Conservation (phyloP, 768 basidiomycete genomes). For the Boletus rubescentipes region DNA sequence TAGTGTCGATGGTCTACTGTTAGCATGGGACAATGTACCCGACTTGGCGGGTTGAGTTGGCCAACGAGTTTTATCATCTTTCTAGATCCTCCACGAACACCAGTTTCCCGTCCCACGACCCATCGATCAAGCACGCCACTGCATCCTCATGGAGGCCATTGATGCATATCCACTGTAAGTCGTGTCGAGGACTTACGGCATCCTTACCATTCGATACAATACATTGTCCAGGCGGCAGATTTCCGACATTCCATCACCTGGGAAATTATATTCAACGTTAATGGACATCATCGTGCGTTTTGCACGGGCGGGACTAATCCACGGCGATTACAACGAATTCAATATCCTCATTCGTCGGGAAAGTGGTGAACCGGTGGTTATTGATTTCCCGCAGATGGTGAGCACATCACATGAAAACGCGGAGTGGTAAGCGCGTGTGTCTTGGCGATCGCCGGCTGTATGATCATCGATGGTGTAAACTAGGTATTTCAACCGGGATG, state of each 20-base stretch:
- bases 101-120: slow-evolving; percentile 92
- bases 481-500: slow-evolving; percentile 99
- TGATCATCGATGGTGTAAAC: slow-evolving; percentile 11
- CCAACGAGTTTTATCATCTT: neutral
- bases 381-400: slow-evolving; percentile 99
- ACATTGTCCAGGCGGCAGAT: slow-evolving; percentile 72
- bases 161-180: slow-evolving; percentile 92
- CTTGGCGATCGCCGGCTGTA: slow-evolving; percentile 12
- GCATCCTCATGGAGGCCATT: slow-evolving; percentile 93
- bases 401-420: slow-evolving; percentile 96
- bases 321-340: slow-evolving; percentile 99
- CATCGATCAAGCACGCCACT: slow-evolving; percentile 93
- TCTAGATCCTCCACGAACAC: slow-evolving; percentile 85
- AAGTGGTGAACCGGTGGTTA: slow-evolving; percentile 77
- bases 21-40: neutral
- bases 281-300: slow-evolving; percentile 98
- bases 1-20: neutral
- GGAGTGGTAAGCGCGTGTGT: slow-evolving; percentile 67
- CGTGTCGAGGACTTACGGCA: neutral
- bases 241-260: slow-evolving; percentile 77
- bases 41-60: neutral
- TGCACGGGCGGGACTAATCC: slow-evolving; percentile 92
- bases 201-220: neutral
- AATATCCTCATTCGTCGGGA: slow-evolving; percentile 91
- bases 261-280: slow-evolving; percentile 83